These are phyloP conservation scores for Lipomyces orientalis DNA, from an alignment of 805 yeast species.

Conservation along the genomic window DNA sequence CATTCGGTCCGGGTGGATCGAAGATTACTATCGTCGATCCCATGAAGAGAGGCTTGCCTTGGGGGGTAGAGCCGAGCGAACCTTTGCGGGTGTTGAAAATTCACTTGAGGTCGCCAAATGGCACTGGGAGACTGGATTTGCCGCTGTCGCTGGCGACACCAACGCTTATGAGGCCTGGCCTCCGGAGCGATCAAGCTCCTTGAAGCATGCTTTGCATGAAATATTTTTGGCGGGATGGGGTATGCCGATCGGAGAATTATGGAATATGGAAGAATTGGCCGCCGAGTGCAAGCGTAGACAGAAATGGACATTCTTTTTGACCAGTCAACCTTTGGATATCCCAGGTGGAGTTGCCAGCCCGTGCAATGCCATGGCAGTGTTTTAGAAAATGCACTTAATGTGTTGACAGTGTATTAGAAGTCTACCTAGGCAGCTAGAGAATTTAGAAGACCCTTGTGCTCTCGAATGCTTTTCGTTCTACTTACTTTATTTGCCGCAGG, in stretches of 20 bases:
- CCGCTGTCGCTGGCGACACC: conserved; percentile 14
- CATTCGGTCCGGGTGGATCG: too few relatives aligned
- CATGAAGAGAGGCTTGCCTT: too few relatives aligned
- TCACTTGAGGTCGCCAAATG: conserved; percentile 37
- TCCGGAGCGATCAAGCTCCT: background rate
- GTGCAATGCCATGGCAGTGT: conserved; percentile 53
- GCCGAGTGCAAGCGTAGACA: conserved; percentile 36
- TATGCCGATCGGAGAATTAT: conserved; percentile 44
- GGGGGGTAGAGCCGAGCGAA: too few relatives aligned
- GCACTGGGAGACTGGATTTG: conserved; percentile 41
- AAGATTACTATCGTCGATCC: too few relatives aligned
- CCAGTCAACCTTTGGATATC: conserved; percentile 42
- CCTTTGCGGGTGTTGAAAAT: conserved; percentile 36
- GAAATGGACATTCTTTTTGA: conserved; percentile 42
- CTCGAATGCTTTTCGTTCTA: too few relatives aligned
- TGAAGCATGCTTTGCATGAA: conserved; percentile 38
- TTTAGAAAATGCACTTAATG: conserved; percentile 10
- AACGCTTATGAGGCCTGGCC: conserved; percentile 11
- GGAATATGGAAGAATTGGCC: conserved; percentile 41
- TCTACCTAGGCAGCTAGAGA: too few relatives aligned
- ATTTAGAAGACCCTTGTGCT: too few relatives aligned
- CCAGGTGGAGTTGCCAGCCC: conserved; percentile 44
- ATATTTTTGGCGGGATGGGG: conserved; percentile 43
- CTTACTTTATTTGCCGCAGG: too few relatives aligned
- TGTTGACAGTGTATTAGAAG: too few relatives aligned